phyloP scores from a whole-genome alignment of 108 stramenopile genomes.

The Skeletonema menzelii region DNA sequence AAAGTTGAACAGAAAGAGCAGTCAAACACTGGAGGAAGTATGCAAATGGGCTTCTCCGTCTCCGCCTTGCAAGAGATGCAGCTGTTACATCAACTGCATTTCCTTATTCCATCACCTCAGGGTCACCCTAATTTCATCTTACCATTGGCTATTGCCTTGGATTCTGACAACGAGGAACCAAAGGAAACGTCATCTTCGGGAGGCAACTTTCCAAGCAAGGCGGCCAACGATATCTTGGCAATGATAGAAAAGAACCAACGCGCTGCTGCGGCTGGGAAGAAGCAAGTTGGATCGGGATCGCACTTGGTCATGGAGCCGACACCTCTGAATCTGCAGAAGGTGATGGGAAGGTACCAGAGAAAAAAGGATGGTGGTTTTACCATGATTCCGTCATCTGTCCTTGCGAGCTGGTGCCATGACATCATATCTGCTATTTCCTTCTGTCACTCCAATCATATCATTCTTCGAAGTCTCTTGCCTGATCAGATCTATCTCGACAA shows the following conservation, averaged over 20 bases:
- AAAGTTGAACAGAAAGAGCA: conserved; percentile 72
- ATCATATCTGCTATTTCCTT: conserved; percentile 76
- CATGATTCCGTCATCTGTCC: conserved; percentile 55
- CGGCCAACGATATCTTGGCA: conserved; percentile 74
- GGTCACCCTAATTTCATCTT: conserved; percentile 89
- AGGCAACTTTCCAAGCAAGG: conserved; percentile 27
- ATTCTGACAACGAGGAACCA: conserved; percentile 36
- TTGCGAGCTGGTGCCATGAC: conserved; percentile 79
- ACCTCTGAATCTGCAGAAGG: conserved; percentile 75
- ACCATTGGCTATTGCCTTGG: conserved; percentile 74
- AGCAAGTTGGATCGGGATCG: conserved; percentile 60
- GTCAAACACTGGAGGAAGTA: conserved; percentile 30
- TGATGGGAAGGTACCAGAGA: conserved; percentile 51
- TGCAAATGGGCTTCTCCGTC: conserved; percentile 76
- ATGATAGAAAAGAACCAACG: conserved; percentile 72
- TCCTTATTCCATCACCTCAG: conserved; percentile 72
- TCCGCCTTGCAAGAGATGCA: conserved; percentile 89
- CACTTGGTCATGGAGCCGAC: conserved; percentile 79
- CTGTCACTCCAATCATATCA: conserved; percentile 77
- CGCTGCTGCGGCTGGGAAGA: conserved; percentile 52
- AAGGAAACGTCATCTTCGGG: conserved; percentile 22
- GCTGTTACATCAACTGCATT: conserved; percentile 71
- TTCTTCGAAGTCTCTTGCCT: conserved; percentile 67
- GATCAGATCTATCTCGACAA: conserved; percentile 83
- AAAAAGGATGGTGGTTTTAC: conserved; percentile 26